A percentile compares a stretch with the other conserved stretches of the same genome.
phyloP scores from a whole-genome alignment of 108 stramenopile genomes.

The Tribonema minus region DNA sequence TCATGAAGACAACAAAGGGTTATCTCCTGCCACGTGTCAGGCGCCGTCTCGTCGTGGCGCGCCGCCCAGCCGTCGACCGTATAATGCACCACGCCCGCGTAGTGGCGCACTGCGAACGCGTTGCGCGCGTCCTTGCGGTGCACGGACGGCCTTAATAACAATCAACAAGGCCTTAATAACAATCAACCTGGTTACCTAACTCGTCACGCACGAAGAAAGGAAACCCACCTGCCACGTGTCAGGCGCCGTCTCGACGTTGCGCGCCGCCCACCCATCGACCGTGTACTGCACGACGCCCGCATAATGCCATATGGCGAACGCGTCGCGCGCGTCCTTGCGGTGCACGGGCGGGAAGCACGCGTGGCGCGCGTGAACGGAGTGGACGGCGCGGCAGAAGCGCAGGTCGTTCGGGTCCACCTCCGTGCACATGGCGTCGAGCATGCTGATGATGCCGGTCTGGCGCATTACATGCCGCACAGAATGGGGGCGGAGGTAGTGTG shows the following conservation, averaged over 20 bases:
- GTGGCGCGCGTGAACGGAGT: neutral
- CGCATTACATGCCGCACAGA: too few relatives aligned
- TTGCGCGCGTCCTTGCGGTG: neutral
- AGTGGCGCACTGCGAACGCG: conserved; percentile 81
- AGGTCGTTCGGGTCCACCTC: neutral
- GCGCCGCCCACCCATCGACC: conserved; percentile 72
- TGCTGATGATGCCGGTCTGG: neutral
- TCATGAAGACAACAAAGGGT: too few relatives aligned
- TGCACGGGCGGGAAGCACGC: neutral
- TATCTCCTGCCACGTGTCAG: too few relatives aligned
- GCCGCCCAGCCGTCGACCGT: conserved; percentile 70
- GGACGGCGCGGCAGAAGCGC: neutral
- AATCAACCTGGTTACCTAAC: too few relatives aligned
- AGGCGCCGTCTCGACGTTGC: conserved; percentile 80
- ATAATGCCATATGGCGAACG: conserved; percentile 84
- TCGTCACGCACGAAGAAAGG: too few relatives aligned
- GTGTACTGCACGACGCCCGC: conserved; percentile 85
- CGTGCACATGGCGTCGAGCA: neutral
- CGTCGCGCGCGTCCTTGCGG: neutral
- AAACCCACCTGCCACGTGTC: neutral
- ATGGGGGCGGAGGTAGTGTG: too few relatives aligned
- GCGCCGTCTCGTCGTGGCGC: too few relatives aligned
- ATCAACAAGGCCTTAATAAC: too few relatives aligned
- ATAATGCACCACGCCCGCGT: conserved; percentile 86
- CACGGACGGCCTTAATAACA: too few relatives aligned